Base-by-base conservation (phyloP, 495 filamentous ascomycete genomes). In the Corynascus novoguineensis region DNA sequence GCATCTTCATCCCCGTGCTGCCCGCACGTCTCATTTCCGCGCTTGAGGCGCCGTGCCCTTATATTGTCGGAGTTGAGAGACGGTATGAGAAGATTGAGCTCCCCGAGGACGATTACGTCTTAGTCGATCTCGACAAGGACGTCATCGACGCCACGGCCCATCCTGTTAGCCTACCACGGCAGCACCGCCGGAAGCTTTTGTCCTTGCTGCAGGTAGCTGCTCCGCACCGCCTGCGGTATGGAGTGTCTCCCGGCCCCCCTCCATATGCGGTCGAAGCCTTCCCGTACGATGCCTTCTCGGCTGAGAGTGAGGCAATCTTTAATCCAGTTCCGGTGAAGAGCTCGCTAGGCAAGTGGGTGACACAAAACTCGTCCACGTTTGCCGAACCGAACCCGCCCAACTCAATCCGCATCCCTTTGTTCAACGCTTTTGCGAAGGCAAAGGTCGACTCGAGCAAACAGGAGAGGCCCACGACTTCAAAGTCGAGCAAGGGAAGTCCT, bases 91-190 rank as follows among this genome's bases (percentile, higher is more conserved):
- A 86, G 60, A 83, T 95, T 49, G 88, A 95, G 56, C 79, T 96
- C 32, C 93, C 93, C 0, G 89, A 95, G n/a, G 93, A 97, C 63
- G 93, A 97, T 66, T 97, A 92, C 67, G 91, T 97, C 17, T 73
- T 97, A 31, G 90, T 97, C 38, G 93, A 98, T 70, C 78, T 98
- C 37, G 93, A 98, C 73, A 81, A 86, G 64, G 87, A 97, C 64
- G 80, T 82, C 42, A 93, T 98, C 53, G 88, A 95, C 67, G 86
- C 89, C 57, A 90, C 89, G 2, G 66, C 79, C 7, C 77, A 80
- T 57, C 90, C 92, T 24, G 79, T 78, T 21, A 77, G 84, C 27
- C 81, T 98, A 19, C 93, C 93, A 5, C 85, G 87, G 58, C 92
- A 96, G 63, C 89, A 95, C 69, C 83, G 93, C 37, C 78, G 91